These are phyloP conservation scores for Dactylellina parvicollis DNA, from an alignment of 2,329 filamentous ascomycete species.

Conservation along the genomic window DNA sequence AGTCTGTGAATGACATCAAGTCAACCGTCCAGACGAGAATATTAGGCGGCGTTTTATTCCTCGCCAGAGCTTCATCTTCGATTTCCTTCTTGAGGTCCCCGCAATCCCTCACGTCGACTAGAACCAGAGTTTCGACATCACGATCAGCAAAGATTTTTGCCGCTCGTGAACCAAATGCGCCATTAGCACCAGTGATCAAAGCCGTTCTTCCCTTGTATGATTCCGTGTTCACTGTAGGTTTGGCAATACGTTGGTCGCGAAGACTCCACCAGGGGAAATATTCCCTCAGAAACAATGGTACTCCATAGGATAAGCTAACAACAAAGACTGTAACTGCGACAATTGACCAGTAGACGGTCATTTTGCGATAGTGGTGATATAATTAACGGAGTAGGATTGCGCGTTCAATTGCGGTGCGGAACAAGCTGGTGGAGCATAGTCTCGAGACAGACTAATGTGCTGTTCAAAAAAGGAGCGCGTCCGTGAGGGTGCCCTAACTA, in stretches of 20 bases:
- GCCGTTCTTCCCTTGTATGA: conserved; percentile 61
- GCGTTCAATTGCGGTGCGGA: no score
- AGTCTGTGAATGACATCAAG: conserved; percentile 61
- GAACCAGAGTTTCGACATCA: conserved; percentile 60
- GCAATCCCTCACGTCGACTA: conserved; percentile 61
- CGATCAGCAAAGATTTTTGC: conserved; percentile 61
- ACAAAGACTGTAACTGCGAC: conserved; percentile 44
- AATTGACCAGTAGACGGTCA: conserved; percentile 48
- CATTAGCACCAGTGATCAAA: conserved; percentile 56
- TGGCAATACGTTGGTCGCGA: conserved; percentile 59
- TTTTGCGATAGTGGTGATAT: conserved; percentile 19
- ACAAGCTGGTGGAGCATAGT: no score
- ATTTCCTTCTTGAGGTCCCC: conserved; percentile 60
- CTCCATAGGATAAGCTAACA: conserved; percentile 58
- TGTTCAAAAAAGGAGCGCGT: no score
- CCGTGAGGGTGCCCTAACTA: no score
- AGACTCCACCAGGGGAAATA: conserved; percentile 61
- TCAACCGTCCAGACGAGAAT: conserved; percentile 62
- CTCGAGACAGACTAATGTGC: no score
- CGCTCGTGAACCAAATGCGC: conserved; percentile 61
- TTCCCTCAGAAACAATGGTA: conserved; percentile 60
- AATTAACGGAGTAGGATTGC: no score
- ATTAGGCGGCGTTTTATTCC: conserved; percentile 58
- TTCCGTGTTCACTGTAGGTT: conserved; percentile 60
- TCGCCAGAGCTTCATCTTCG: conserved; percentile 58